phyloP scores from a whole-genome alignment of 805 yeast genomes.

The Cyberlindnera maclurae region DNA sequence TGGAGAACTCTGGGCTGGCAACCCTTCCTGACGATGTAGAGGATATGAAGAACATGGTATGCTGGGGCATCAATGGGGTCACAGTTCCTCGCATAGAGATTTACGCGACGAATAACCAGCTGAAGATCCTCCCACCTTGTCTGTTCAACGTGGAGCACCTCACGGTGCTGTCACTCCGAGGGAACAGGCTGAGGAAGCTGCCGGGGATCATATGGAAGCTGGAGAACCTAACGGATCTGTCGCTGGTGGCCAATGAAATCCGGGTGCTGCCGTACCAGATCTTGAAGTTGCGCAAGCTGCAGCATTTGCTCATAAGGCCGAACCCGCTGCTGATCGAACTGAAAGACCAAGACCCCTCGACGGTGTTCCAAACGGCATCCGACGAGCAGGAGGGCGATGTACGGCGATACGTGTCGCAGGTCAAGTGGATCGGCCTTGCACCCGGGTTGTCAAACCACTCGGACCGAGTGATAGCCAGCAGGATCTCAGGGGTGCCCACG shows the following conservation, averaged over 20 bases:
- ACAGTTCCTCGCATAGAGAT: constrained; percentile 36
- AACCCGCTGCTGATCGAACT: constrained; percentile 33
- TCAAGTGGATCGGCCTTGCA: constrained; percentile 19
- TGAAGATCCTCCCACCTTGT: constrained; percentile 41
- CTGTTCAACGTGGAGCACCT: constrained; percentile 43
- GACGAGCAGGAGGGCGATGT: constrained; percentile 11
- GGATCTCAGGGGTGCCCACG: constrained; percentile 33
- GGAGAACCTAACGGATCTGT: constrained; percentile 38
- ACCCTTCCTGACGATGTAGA: constrained; percentile 51
- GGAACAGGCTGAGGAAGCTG: constrained; percentile 38
- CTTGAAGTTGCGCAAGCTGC: constrained; percentile 35
- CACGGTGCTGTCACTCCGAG: constrained; percentile 45
- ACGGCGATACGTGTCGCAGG: constrained; percentile 19
- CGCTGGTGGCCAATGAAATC: constrained; percentile 45
- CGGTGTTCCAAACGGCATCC: constrained; percentile 14
- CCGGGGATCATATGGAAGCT: constrained; percentile 42
- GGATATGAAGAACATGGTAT: constrained; percentile 50
- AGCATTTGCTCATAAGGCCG: constrained; percentile 47
- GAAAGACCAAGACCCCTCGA: constrained; percentile 11
- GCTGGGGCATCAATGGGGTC: constrained; percentile 29
- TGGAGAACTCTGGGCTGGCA: constrained; percentile 41
- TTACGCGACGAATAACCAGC: constrained; percentile 42
- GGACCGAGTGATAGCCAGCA: constrained; percentile 16
- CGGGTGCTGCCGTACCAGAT: constrained; percentile 47
- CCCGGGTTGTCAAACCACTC: constrained; percentile 3